Percentiles rank a stretch among this genome's conserved stretches.
These are phyloP conservation scores for Chlorella sp. DNA, from an alignment of 139 green algal species.

Conservation along the genomic window DNA sequence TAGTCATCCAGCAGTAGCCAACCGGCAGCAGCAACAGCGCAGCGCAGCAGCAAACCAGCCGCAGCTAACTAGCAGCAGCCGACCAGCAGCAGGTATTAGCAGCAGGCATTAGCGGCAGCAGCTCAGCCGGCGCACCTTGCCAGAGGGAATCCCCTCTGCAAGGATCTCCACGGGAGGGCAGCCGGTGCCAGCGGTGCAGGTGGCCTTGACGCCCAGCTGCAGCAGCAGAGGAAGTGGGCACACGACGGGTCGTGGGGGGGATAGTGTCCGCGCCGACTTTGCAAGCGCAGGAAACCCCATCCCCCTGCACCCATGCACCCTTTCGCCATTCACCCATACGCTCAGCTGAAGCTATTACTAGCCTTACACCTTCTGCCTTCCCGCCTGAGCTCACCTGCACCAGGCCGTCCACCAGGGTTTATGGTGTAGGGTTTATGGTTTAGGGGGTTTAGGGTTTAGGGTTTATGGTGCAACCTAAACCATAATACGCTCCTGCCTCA, in stretches of 20 bases:
- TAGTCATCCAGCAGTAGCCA: no score
- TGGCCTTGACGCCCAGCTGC: constrained; percentile 94
- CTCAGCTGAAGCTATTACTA: not conserved
- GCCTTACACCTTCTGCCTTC: not conserved
- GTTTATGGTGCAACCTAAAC: no score
- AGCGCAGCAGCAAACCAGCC: not conserved
- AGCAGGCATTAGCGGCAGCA: no score
- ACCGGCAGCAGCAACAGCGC: not conserved
- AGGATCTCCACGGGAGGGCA: constrained; percentile 94
- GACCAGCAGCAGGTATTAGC: no score
- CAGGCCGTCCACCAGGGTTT: constrained; percentile 9
- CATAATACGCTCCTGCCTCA: no score
- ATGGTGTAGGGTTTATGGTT: no score
- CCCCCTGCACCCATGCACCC: not conserved
- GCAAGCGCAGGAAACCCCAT: no score
- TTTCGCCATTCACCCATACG: not conserved
- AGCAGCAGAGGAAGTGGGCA: constrained; percentile 10
- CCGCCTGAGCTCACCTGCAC: not conserved
- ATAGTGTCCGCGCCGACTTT: not conserved
- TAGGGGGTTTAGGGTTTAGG: no score
- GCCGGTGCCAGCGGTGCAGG: constrained; percentile 93
- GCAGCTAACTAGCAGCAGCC: no score
- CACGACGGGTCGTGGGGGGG: no score
- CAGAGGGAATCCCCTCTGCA: constrained; percentile 84
- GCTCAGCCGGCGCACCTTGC: constrained; percentile 64